These are phyloP conservation scores for Sphaerulina vaccinii DNA, from an alignment of 2,329 filamentous ascomycete genomes.

Conservation along the genomic window DNA sequence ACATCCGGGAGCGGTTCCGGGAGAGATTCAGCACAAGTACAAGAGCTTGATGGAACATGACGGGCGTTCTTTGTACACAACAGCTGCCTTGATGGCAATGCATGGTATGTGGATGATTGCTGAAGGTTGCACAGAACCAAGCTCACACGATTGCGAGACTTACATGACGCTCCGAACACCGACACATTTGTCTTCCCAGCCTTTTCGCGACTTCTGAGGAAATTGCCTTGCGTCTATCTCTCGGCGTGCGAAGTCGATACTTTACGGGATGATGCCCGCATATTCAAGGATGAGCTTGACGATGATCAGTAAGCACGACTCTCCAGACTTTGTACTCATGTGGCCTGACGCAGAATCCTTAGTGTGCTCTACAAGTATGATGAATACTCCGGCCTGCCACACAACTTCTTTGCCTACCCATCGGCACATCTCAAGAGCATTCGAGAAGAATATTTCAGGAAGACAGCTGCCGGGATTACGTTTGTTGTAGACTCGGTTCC, in stretches of 20 bases:
- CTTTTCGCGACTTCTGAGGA: slow-evolving; percentile 34
- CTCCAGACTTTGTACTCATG: background rate
- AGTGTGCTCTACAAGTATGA: slow-evolving; percentile 20
- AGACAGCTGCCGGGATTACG: slow-evolving; percentile 19
- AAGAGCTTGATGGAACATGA: slow-evolving; percentile 19
- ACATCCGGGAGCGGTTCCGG: slow-evolving; percentile 21
- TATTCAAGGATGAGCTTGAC: slow-evolving; percentile 17
- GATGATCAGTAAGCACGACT: slow-evolving; percentile 12
- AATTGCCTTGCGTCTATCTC: slow-evolving; percentile 20
- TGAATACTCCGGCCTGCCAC: slow-evolving; percentile 18
- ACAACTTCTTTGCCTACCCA: slow-evolving; percentile 23
- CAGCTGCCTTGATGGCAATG: slow-evolving; percentile 16
- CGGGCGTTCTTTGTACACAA: slow-evolving; percentile 18
- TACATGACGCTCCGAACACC: slow-evolving; percentile 13
- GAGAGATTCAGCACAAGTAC: slow-evolving; percentile 14
- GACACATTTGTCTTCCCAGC: slow-evolving; percentile 22
- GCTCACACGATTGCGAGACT: background rate
- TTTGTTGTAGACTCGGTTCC: slow-evolving; percentile 18
- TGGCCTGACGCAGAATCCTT: background rate
- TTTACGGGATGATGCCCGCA: slow-evolving; percentile 19
- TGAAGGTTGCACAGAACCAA: background rate
- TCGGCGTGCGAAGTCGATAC: slow-evolving; percentile 19
- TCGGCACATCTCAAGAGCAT: slow-evolving; percentile 8
- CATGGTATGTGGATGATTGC: slow-evolving; percentile 7
- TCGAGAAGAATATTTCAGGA: slow-evolving; percentile 17